Base-by-base conservation (phyloP, 805 yeast genomes). In the Komagataella pseudopastoris region DNA sequence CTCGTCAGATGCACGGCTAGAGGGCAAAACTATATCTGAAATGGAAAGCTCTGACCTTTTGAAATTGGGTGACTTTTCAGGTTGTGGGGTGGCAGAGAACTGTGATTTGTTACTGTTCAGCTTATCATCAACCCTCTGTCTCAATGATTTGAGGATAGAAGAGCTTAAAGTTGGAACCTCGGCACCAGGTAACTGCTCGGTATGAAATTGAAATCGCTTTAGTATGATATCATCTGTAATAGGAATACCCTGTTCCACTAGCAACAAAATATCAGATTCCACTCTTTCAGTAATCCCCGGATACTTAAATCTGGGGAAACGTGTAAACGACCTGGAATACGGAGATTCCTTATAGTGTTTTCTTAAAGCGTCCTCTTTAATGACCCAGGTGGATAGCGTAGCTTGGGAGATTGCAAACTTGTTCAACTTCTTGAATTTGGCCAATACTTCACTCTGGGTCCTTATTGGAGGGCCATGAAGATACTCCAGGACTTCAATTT, bases 341-440 rank as follows among this genome's bases (percentile, higher is more conserved):
- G 69, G 70, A 51, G 61, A 61, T 2, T 57, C 55, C 2, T 30
- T 45, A 22, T 49, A 59, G 49, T 59, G 56, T 3, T 54, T 50
- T 4, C 71, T 56, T 3, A 67, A 45, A 5, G 51, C 50, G 0
- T 51, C 45, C 51, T 66, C 69, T 45, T 56, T 59, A 6, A 59
- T 17, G 1, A 56, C 53, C 71, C 71, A 68, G 14, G 60, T 63
- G 1, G 70, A 65, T 39, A 68, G 53, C 1, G 71, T 66, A 6
- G 69, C 67, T 54, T 64, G 70, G 20, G 70, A 65, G 14, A 68
- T 60, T 18, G 65, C 53, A 51, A 68, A 66, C 36, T 50, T 47
- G 7, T 52, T 53, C 12, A 50, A 54, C 1, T 50, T 47, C 16
- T 53, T 53, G 56, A 65, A 66, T 51, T 61, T 59, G 6, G 50